Base-by-base conservation (phyloP, 2,329 filamentous ascomycete genomes). In the Aspergillus tanneri region DNA sequence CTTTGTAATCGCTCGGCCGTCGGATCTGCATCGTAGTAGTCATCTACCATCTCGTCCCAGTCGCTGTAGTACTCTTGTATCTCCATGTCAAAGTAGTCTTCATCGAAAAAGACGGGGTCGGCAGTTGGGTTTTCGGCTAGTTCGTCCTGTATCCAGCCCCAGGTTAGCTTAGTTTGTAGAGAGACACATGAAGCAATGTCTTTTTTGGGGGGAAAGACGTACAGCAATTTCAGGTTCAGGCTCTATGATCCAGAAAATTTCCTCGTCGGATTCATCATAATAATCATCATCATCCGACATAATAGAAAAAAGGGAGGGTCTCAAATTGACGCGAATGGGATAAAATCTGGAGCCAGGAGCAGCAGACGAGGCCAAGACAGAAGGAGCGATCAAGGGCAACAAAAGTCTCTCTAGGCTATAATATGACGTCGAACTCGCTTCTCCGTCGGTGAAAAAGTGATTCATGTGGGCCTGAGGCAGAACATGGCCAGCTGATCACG, bases 41-140 rank as follows among this genome's bases (percentile, higher is more conserved):
- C 72, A 43, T 74, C 72, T 11, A 71, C 70, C 36, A 72, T 67
- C 22, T 74, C 72, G 37, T 73, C 72, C 70, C 72, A 74, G 53
- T 76, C 73, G 42, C 68, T 72, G 56, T 64, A 71, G 38, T 66
- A 68, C 10, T 73, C 71, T 43, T 67, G n/a, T n/a, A n/a, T n/a
- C n/a, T n/a, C 62, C 6, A 65, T 52, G 27, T 75, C 71, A 21
- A 67, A 59, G 11, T 57, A 61, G 5, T 70, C 66, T 44, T 74
- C 68, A 36, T 73, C 70, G 21, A 66, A 62, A 25, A 68, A 64
- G 21, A 69, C 59, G 23, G 71, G 67, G 46, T 72, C 72, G 55
- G 70, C 65, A 11, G 69, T 60, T 23, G 72, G 61, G 40, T 67
- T 65, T 51, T 64, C 66, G 34, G 72, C 72, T 18, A 76, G 63